These are phyloP conservation scores for Diaporthe batatas DNA, from an alignment of 2,329 filamentous ascomycete genomes.

Conservation along the genomic window DNA sequence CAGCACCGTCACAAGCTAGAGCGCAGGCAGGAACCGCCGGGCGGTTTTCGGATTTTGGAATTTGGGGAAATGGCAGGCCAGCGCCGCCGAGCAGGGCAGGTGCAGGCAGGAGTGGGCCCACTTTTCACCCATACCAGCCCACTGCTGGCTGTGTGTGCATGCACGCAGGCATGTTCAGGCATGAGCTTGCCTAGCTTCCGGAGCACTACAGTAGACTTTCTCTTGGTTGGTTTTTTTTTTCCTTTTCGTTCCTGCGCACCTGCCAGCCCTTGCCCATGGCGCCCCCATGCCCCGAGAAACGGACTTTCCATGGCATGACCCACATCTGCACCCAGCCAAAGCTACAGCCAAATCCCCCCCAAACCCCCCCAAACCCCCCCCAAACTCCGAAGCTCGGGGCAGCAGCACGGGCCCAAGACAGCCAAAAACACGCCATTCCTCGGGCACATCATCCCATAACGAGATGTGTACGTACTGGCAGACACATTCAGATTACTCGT, in stretches of 20 bases:
- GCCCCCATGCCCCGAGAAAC: not conserved
- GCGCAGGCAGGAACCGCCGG: conserved; percentile 34
- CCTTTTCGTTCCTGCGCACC: not conserved
- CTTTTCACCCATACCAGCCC: not conserved
- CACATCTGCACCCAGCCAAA: not conserved
- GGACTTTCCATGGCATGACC: not conserved
- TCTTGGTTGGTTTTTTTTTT: not conserved
- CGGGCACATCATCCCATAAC: conserved; percentile 31
- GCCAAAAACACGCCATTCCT: conserved; percentile 39
- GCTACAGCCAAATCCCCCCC: not conserved
- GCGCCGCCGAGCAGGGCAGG: not conserved
- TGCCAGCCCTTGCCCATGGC: not conserved
- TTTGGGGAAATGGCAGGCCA: conserved; percentile 2
- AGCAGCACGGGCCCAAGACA: conserved; percentile 22
- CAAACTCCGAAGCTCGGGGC: conserved; percentile 31
- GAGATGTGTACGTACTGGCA: not conserved
- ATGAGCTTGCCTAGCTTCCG: no score
- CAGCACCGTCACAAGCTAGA: conserved; percentile 3
- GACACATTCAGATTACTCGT: no score
- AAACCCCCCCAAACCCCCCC: not conserved
- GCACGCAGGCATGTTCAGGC: no score
- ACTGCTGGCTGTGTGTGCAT: no score
- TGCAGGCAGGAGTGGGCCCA: conserved; percentile 10
- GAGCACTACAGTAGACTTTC: conserved; percentile 8
- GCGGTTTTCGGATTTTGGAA: conserved; percentile 38